Percentiles rank a stretch among this genome's conserved stretches.
phyloP scores from a whole-genome alignment of 768 basidiomycete genomes.

The Astraeus odoratus region DNA sequence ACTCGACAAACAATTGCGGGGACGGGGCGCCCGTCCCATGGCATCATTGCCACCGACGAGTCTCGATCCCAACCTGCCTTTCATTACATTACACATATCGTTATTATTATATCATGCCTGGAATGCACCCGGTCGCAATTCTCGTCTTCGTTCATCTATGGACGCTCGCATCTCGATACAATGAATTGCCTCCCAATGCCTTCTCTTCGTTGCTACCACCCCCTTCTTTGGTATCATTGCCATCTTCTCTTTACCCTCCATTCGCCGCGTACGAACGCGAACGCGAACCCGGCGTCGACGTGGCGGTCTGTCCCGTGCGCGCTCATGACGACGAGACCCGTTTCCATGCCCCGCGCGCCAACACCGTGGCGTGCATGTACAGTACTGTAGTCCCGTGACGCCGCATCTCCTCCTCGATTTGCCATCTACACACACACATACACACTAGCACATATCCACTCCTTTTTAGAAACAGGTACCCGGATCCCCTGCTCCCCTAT shows the following conservation, averaged over 20 bases:
- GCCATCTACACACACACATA: not conserved
- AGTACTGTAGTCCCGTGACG: not conserved
- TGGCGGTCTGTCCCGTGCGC: not conserved
- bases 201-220: not conserved
- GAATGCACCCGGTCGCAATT: not conserved
- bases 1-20: no score
- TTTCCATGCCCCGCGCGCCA: conserved; percentile 3
- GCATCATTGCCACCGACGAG: no score
- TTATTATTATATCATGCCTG: no score
- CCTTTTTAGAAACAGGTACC: not conserved
- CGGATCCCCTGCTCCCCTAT: not conserved
- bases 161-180: no score
- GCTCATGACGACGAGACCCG: not conserved
- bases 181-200: not conserved
- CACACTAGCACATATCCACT: not conserved
- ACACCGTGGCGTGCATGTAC: no score
- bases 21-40: no score
- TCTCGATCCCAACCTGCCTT: not conserved
- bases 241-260: not conserved
- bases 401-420: not conserved
- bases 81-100: no score
- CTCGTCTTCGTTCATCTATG: not conserved
- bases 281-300: not conserved
- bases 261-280: not conserved
- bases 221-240: not conserved